A percentile compares a stretch with the other conserved stretches of the same genome.
Conservation (phyloP, 768 basidiomycete species). For the Boletus eberwhitei region DNA sequence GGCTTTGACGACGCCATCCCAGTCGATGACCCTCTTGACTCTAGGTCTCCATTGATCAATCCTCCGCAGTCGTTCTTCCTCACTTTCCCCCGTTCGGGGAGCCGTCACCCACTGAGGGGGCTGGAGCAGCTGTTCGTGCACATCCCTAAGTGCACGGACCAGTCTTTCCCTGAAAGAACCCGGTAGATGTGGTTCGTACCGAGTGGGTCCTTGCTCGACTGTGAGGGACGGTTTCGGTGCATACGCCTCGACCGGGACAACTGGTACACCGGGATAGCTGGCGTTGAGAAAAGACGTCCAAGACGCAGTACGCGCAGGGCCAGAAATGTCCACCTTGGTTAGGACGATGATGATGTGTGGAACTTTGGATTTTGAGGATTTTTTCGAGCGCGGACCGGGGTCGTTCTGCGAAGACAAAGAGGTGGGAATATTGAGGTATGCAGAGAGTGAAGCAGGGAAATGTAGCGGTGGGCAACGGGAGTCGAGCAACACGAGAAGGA, state of each 20-base stretch:
- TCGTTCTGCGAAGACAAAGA: background rate
- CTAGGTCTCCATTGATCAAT: slow-evolving; percentile 61
- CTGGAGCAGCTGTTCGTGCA: slow-evolving; percentile 63
- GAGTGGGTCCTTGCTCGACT: slow-evolving; percentile 41
- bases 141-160: slow-evolving; percentile 58
- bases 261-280: slow-evolving; percentile 50
- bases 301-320: slow-evolving; percentile 54
- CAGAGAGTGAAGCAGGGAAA: slow-evolving; percentile 72
- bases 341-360: slow-evolving; percentile 62
- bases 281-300: slow-evolving; percentile 64
- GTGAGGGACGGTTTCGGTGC: slow-evolving; percentile 40
- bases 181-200: slow-evolving; percentile 67
- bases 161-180: slow-evolving; percentile 59
- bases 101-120: slow-evolving; percentile 60
- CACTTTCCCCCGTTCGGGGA: slow-evolving; percentile 33
- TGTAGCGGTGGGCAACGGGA: slow-evolving; percentile 87
- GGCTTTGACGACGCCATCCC: slow-evolving; percentile 58
- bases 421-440: slow-evolving; percentile 45
- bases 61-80: slow-evolving; percentile 44
- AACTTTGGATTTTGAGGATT: slow-evolving; percentile 31
- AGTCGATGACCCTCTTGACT: slow-evolving; percentile 67
- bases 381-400: slow-evolving; percentile 16
- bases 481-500: slow-evolving; percentile 85
- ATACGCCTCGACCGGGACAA: slow-evolving; percentile 80
- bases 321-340: slow-evolving; percentile 86